Conservation (phyloP, 352 stramenopile genomes). For the Phytophthora sp. region DNA sequence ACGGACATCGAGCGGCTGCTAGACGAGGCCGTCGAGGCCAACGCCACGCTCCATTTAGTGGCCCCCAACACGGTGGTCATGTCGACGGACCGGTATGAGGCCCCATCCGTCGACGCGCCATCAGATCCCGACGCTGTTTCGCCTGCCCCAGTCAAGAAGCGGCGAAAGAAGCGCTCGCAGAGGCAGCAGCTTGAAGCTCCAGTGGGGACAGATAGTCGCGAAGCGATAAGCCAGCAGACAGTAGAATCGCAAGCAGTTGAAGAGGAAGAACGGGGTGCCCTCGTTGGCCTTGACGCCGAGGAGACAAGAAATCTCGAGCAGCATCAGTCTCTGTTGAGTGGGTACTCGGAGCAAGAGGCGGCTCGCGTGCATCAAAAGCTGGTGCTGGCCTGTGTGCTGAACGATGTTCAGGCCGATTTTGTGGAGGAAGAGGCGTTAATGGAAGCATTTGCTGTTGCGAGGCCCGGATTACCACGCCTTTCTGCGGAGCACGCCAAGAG, state of each 20-base stretch:
- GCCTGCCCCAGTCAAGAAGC: neutral
- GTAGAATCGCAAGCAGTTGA: too few species aligned
- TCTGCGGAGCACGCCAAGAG: constrained; percentile 16
- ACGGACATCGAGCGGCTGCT: constrained; percentile 32
- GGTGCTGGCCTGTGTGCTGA: constrained; percentile 48
- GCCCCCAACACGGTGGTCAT: neutral
- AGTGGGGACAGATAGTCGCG: neutral
- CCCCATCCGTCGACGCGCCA: neutral
- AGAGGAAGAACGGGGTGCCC: too few species aligned
- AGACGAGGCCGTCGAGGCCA: constrained; percentile 3
- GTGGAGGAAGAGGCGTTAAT: constrained; percentile 46
- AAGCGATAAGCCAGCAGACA: too few species aligned
- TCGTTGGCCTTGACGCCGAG: too few species aligned
- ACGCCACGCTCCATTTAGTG: constrained; percentile 5
- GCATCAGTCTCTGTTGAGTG: neutral
- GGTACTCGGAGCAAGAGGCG: constrained; percentile 5
- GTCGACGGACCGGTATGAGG: neutral
- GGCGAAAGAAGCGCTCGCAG: neutral
- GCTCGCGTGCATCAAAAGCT: constrained; percentile 42
- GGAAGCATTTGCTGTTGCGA: constrained; percentile 37
- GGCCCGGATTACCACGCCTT: constrained; percentile 28
- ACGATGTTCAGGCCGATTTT: constrained; percentile 38
- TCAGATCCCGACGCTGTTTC: neutral
- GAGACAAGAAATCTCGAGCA: too few species aligned
- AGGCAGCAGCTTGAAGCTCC: neutral